Percentiles rank a stretch among this genome's conserved stretches.
Evolutionary conservation across 148 eudicot species (phyloP).

Genomic region (Fagopyrum tataricum): DNA sequence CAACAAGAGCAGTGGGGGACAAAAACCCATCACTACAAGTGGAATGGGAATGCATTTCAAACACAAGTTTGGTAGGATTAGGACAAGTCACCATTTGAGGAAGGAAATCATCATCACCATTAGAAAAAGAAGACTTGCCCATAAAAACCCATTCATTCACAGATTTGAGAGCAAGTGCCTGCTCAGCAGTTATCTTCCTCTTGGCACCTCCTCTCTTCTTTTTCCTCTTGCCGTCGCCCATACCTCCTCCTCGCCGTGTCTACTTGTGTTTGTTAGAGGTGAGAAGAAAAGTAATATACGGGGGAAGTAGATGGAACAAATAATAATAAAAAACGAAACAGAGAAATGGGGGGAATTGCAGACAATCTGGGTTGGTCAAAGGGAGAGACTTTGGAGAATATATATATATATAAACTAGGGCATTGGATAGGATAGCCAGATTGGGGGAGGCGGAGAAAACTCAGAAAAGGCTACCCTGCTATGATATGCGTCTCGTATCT

Average conservation of each 20-base stretch:
- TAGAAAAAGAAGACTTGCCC: slow-evolving; percentile 16
- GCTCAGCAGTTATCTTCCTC: slow-evolving; percentile 64
- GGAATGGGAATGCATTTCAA: slow-evolving; percentile 85
- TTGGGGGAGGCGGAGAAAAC: background rate
- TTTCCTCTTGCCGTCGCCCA: slow-evolving; percentile 46
- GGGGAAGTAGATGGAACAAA: too few relatives aligned
- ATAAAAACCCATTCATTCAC: slow-evolving; percentile 71
- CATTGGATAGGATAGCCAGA: background rate
- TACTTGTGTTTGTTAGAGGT: too few relatives aligned
- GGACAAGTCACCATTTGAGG: slow-evolving; percentile 30
- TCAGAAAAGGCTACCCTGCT: background rate
- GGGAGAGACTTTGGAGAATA: background rate
- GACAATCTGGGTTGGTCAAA: background rate
- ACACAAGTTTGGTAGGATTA: slow-evolving; percentile 50
- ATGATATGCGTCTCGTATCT: background rate
- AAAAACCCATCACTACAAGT: slow-evolving; percentile 89
- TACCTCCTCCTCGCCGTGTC: background rate
- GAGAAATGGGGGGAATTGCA: background rate
- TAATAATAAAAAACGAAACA: background rate
- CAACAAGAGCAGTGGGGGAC: slow-evolving; percentile 86
- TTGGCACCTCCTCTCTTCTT: slow-evolving; percentile 70
- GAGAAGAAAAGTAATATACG: too few relatives aligned
- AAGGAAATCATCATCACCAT: slow-evolving; percentile 34
- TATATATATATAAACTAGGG: background rate
- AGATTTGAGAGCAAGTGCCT: slow-evolving; percentile 53